A percentile compares a stretch with the other conserved stretches of the same genome.
phyloP scores from a whole-genome alignment of 2,329 filamentous ascomycete genomes.

The Neofusicoccum ribis region DNA sequence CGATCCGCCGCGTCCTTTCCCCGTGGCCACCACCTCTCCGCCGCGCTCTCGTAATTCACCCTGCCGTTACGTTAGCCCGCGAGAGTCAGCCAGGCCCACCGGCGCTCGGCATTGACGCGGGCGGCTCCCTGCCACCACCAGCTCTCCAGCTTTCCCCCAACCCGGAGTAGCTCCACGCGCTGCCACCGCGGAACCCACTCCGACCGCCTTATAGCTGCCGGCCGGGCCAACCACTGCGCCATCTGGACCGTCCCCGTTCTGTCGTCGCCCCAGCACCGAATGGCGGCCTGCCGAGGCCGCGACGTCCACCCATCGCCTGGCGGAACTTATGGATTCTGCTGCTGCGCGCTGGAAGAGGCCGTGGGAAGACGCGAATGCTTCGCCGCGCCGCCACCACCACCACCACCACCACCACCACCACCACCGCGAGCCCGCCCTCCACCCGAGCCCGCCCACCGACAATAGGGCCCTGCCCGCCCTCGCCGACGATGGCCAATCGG shows the following conservation, averaged over 20 bases:
- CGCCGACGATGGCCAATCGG: background rate
- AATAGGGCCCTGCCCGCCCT: background rate
- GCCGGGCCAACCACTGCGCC: background rate
- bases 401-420: background rate
- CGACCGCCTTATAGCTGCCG: slow-evolving; percentile 10
- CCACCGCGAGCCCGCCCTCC: background rate
- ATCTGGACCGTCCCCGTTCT: background rate
- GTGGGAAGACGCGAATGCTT: slow-evolving; percentile 30
- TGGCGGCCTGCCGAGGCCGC: slow-evolving; percentile 28
- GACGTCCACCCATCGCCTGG: slow-evolving; percentile 24
- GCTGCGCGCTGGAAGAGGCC: slow-evolving; percentile 32
- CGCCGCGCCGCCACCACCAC: background rate
- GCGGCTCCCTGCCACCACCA: too few species aligned
- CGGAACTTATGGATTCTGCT: slow-evolving; percentile 32
- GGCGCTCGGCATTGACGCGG: slow-evolving; percentile 1
- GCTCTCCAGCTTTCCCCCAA: slow-evolving; percentile 11
- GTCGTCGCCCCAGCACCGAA: slow-evolving; percentile 22
- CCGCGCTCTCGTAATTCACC: background rate
- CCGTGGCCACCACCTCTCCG: background rate
- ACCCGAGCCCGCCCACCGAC: background rate
- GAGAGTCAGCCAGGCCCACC: slow-evolving; percentile 13
- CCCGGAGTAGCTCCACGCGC: background rate
- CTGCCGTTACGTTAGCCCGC: background rate
- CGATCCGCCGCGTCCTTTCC: background rate
- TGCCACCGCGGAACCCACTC: background rate